A percentile compares a stretch with the other conserved stretches of the same genome.
Conservation (phyloP, 176 grass and related monocot genomes). For the Saccharum officinarum region DNA sequence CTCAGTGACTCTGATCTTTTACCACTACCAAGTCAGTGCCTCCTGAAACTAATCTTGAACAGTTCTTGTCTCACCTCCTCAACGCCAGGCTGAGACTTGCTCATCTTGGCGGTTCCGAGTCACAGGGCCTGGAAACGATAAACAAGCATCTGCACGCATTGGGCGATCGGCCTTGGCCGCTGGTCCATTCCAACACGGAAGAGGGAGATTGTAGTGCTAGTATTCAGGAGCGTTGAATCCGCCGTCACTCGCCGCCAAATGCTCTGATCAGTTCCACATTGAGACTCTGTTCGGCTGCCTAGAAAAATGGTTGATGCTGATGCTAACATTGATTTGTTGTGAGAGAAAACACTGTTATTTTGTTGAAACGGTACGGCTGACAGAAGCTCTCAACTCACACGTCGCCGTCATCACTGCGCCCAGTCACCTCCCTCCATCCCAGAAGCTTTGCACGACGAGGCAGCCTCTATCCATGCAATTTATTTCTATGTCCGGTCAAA, state of each 20-base stretch:
- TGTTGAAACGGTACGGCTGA: too few relatives aligned
- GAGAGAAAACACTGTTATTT: too few relatives aligned
- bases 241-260: slow-evolving; percentile 35
- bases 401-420: slow-evolving; percentile 23
- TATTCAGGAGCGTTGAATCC: slow-evolving; percentile 6
- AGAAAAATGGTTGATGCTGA: too few relatives aligned
- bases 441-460: slow-evolving; percentile 24
- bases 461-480: neutral
- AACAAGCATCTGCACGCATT: neutral
- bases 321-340: too few relatives aligned
- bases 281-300: too few relatives aligned
- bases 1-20: neutral
- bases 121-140: slow-evolving; percentile 2
- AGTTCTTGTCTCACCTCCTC: neutral
- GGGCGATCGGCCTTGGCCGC: neutral
- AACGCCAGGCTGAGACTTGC: neutral
- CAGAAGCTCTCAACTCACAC: slow-evolving; percentile 32
- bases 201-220: too few relatives aligned
- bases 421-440: slow-evolving; percentile 1
- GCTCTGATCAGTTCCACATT: slow-evolving; percentile 31
- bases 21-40: neutral
- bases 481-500: neutral
- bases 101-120: neutral
- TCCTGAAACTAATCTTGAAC: slow-evolving; percentile 4
- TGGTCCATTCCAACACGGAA: slow-evolving; percentile 11